phyloP scores from a whole-genome alignment of 2,329 filamentous ascomycete species.

The Mycogone perniciosa region DNA sequence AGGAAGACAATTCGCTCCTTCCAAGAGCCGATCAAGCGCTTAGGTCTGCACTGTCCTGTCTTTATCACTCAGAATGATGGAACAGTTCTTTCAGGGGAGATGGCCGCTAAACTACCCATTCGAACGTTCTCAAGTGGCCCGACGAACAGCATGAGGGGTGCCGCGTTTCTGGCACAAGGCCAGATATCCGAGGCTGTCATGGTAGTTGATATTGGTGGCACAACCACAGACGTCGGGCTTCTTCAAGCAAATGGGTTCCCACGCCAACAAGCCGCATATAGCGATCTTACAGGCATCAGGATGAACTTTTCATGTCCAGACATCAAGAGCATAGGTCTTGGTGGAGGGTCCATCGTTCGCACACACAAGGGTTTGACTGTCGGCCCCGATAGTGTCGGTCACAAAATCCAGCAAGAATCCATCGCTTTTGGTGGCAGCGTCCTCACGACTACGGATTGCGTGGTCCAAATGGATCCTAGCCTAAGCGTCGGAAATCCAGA shows the following conservation, averaged over 20 bases:
- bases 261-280: slow-evolving; percentile 55
- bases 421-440: slow-evolving; percentile 50
- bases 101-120: slow-evolving; percentile 51
- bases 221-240: slow-evolving; percentile 58
- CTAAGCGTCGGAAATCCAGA: slow-evolving; percentile 36
- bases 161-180: slow-evolving; percentile 48
- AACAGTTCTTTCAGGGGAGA: slow-evolving; percentile 48
- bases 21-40: slow-evolving; percentile 40
- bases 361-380: slow-evolving; percentile 36
- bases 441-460: slow-evolving; percentile 54
- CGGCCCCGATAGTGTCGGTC: slow-evolving; percentile 57
- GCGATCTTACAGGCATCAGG: slow-evolving; percentile 54
- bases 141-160: slow-evolving; percentile 58
- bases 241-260: slow-evolving; percentile 57
- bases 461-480: slow-evolving; percentile 28
- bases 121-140: slow-evolving; percentile 57
- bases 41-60: slow-evolving; percentile 47
- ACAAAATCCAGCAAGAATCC: slow-evolving; percentile 47
- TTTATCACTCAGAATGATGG: slow-evolving; percentile 61
- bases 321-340: slow-evolving; percentile 53
- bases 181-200: slow-evolving; percentile 38
- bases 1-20: slow-evolving; percentile 51
- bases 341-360: slow-evolving; percentile 51
- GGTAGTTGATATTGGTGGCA: slow-evolving; percentile 62
- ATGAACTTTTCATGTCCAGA: slow-evolving; percentile 56